Evolutionary conservation across 225 moss, liverwort and hornwort species (phyloP), one percentile per base, ranked within the genome.

Genomic region (Bryoerythrophyllum caledonicum): DNA sequence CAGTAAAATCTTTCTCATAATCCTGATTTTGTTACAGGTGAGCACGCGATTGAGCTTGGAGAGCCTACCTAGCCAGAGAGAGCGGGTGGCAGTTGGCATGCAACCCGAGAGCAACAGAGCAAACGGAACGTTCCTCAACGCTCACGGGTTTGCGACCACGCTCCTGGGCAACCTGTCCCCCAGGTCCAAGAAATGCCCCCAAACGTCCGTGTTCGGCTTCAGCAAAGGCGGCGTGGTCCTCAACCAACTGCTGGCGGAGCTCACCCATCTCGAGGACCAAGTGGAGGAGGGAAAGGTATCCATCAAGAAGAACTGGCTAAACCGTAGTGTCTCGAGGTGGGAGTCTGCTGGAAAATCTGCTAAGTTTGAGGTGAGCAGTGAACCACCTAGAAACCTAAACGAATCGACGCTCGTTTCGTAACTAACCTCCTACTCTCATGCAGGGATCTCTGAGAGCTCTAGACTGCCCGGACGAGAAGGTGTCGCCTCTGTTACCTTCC

Each of bases 141-240:
- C 66, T 9, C 85, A 85, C 40, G 85, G 79, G 48, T 82, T 82
- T 40, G 73, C 79, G 40, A 38, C 70, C 53, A 32, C 56, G 0
- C 56, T 76, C 28, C 10, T 65, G 55, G 85, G 76, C 23, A 79
- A 74, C 62, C 51, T 72, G 35, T 85, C 74, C 65, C 72, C 76
- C 2, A 72, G 82, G 65, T 74, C 81, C 27, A 87, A 74, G 71
- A 85, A 83, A 72, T 79, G 80, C 27, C 94, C 94, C 2, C 84
- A 76, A 11, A 92, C 88, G 12, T 81, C 84, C 63, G 44, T 95
- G 46, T 76, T 95, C 28, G 94, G 94, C 1, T 95, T 95, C 79
- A 95, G 94, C 85, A 95, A 95, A 78, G 94, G 92, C 13, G 94
- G 94, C 10, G 86, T 95, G 48, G 86, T 95, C 19, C 91, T 95